Evolutionary conservation across 495 filamentous ascomycete species (phyloP).

Genomic region (Aspergillus hancockii): DNA sequence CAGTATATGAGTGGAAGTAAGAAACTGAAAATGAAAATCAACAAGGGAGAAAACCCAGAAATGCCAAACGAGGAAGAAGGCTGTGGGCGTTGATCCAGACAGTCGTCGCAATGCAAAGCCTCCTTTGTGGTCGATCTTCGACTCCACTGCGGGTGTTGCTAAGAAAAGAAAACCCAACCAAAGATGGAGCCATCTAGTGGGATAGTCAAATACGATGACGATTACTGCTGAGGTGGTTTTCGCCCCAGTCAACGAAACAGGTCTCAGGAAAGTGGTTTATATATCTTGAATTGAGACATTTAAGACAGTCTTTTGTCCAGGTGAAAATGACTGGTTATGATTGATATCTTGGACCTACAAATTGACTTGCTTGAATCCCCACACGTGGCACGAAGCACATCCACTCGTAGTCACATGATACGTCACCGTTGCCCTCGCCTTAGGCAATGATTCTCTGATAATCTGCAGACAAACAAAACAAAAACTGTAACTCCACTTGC

Average conservation of each 20-base stretch:
- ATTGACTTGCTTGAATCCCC: too few relatives aligned
- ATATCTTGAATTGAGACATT: not conserved
- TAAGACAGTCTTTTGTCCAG: too few relatives aligned
- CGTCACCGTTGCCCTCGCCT: not conserved
- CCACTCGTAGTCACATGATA: not conserved
- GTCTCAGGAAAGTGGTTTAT: not conserved
- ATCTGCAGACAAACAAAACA: not conserved
- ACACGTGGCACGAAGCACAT: too few relatives aligned
- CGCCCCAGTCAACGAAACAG: not conserved
- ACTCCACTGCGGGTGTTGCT: constrained; percentile 24
- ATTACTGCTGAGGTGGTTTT: constrained; percentile 2
- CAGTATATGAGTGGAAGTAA: not conserved
- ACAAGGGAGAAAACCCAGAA: not conserved
- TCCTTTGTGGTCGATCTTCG: constrained; percentile 14
- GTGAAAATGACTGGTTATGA: too few relatives aligned
- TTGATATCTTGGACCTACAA: too few relatives aligned
- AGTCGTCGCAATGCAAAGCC: constrained; percentile 14
- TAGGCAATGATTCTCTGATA: not conserved
- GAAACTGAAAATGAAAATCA: not conserved
- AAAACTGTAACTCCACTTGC: not conserved
- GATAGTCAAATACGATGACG: constrained; percentile 13
- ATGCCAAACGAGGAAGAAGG: not conserved
- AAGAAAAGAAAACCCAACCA: constrained; percentile 20
- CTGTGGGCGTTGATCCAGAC: constrained; percentile 5
- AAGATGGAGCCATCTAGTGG: not conserved